Conservation (phyloP, 1,284 basidiomycete genomes). For the Ceratobasidium theobromae region DNA sequence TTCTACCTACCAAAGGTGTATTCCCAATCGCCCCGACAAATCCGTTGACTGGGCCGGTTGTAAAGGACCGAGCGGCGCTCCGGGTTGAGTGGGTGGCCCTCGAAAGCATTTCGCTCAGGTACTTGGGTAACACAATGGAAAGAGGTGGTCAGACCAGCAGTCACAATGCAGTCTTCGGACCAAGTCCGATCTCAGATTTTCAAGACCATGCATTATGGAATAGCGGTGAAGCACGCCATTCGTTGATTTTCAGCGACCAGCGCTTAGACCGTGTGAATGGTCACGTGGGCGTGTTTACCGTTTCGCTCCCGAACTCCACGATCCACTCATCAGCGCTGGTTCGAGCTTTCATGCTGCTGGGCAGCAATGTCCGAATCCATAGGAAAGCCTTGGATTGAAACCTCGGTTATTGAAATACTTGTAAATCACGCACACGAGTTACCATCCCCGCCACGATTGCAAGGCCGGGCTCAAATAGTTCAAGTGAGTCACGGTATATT, state of each 20-base stretch:
- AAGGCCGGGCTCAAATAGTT: constrained; percentile 20
- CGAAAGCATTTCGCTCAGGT: constrained; percentile 10
- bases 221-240: not conserved
- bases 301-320: not conserved
- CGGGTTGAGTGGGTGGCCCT: not conserved
- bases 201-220: not conserved
- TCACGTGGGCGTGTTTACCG: not conserved
- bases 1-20: constrained; percentile 78
- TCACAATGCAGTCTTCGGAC: not conserved
- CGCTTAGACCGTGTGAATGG: constrained; percentile 11
- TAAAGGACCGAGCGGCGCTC: constrained; percentile 45
- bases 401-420: constrained; percentile 6
- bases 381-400: constrained; percentile 28
- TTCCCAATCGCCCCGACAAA: constrained; percentile 91
- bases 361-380: constrained; percentile 20
- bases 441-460: constrained; percentile 2
- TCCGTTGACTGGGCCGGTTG: constrained; percentile 66
- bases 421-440: constrained; percentile 26
- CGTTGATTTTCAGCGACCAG: not conserved
- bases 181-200: not conserved
- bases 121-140: not conserved
- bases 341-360: not conserved
- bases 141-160: not conserved
- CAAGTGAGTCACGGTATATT: not conserved
- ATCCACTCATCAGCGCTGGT: not conserved